A percentile compares a stretch with the other conserved stretches of the same genome.
Evolutionary conservation across 1,284 basidiomycete species (phyloP).

Genomic region (Gomphus sp.): DNA sequence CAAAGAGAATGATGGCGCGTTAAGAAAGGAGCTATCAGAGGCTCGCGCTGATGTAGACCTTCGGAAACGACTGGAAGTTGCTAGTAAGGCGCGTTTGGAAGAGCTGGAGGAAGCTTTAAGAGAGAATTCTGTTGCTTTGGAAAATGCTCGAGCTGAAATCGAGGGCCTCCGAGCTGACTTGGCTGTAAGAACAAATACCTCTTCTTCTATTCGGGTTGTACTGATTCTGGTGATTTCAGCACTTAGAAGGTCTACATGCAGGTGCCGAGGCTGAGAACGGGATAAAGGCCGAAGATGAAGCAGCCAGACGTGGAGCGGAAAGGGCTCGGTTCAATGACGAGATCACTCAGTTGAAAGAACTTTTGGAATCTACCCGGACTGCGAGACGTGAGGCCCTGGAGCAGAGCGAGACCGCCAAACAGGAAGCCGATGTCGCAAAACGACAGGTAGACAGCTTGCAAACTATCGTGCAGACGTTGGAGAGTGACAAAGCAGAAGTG

Average conservation of each 20-base stretch:
- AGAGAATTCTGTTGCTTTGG: slow-evolving; percentile 83
- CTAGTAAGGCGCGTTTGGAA: slow-evolving; percentile 54
- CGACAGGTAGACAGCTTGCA: slow-evolving; percentile 15
- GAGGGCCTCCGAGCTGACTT: slow-evolving; percentile 75
- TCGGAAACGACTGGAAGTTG: slow-evolving; percentile 52
- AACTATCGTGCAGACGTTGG: slow-evolving; percentile 18
- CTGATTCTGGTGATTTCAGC: slow-evolving; percentile 24
- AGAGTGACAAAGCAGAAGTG: slow-evolving; percentile 31
- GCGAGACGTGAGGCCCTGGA: slow-evolving; percentile 15
- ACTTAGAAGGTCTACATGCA: slow-evolving; percentile 39
- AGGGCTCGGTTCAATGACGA: slow-evolving; percentile 40
- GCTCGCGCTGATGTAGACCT: slow-evolving; percentile 57
- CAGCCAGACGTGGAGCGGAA: slow-evolving; percentile 37
- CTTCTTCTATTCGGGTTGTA: slow-evolving; percentile 3
- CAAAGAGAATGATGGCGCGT: slow-evolving; percentile 70
- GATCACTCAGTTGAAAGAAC: slow-evolving; percentile 39
- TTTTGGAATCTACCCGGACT: slow-evolving; percentile 32
- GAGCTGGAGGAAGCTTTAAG: slow-evolving; percentile 84
- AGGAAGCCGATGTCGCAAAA: slow-evolving; percentile 16
- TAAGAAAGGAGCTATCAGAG: slow-evolving; percentile 57
- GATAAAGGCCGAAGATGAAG: slow-evolving; percentile 26
- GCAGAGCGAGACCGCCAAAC: slow-evolving; percentile 14
- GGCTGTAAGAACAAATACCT: slow-evolving; percentile 41
- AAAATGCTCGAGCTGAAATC: slow-evolving; percentile 88
- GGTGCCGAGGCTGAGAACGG: slow-evolving; percentile 21